These are phyloP conservation scores for Aphanomyces astaci DNA, from an alignment of 352 stramenopile species.

Conservation along the genomic window DNA sequence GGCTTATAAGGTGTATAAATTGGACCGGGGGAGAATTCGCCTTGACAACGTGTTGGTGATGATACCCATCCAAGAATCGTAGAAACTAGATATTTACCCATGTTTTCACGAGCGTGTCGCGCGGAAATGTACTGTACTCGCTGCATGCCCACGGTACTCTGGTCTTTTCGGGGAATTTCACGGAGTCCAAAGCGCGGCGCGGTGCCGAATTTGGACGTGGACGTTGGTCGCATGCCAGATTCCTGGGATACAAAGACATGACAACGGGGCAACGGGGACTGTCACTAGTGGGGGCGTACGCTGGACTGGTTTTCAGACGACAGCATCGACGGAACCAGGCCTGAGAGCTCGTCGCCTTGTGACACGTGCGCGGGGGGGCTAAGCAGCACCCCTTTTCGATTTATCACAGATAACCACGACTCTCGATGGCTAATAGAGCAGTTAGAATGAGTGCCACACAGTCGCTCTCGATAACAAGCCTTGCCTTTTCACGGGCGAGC, in stretches of 20 bases:
- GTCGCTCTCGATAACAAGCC: neutral
- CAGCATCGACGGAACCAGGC: neutral
- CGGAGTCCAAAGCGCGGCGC: slow-evolving; percentile 65
- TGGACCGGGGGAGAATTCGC: slow-evolving; percentile 73
- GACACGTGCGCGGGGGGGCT: slow-evolving; percentile 44
- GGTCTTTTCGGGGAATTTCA: slow-evolving; percentile 26
- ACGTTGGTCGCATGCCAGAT: neutral
- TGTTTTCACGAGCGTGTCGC: slow-evolving; percentile 73
- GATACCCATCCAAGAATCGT: too few relatives aligned
- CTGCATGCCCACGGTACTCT: slow-evolving; percentile 38
- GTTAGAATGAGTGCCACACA: neutral
- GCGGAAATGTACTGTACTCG: slow-evolving; percentile 71
- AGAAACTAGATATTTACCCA: too few relatives aligned
- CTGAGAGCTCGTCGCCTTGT: neutral
- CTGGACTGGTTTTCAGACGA: slow-evolving; percentile 17
- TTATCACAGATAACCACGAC: slow-evolving; percentile 75
- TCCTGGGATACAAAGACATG: neutral
- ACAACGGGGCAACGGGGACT: neutral
- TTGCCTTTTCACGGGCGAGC: slow-evolving; percentile 40
- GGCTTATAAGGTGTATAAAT: slow-evolving; percentile 74
- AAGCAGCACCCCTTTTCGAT: slow-evolving; percentile 70
- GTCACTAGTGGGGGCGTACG: neutral
- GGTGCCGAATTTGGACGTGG: slow-evolving; percentile 44
- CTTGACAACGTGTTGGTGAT: neutral
- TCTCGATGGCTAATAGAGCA: slow-evolving; percentile 31